Percentiles rank a stretch among this genome's conserved stretches.
These are phyloP conservation scores for Cubamyces lactineus DNA, from an alignment of 768 basidiomycete genomes.

Conservation along the genomic window DNA sequence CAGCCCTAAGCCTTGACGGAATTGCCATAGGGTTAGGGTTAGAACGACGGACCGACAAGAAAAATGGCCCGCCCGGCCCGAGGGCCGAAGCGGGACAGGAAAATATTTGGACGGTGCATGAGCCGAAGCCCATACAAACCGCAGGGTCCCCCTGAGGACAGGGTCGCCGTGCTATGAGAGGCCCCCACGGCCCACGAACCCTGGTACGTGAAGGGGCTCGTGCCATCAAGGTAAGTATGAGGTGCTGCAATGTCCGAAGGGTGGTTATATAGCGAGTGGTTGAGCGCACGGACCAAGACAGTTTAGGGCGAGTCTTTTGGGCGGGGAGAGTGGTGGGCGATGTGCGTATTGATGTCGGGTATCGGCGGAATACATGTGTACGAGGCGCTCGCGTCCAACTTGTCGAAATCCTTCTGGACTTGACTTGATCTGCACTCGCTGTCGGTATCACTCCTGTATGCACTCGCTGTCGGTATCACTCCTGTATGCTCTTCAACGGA, in stretches of 20 bases:
- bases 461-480: too few species aligned
- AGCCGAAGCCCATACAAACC: constrained; percentile 46
- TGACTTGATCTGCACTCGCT: too few species aligned
- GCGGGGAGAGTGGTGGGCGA: not conserved
- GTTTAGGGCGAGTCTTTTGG: constrained; percentile 6
- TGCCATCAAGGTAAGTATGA: constrained; percentile 32
- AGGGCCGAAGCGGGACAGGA: constrained; percentile 30
- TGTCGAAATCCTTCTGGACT: too few species aligned
- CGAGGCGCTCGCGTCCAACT: too few species aligned
- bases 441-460: too few species aligned
- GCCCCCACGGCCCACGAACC: constrained; percentile 27
- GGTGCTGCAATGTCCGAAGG: not conserved
- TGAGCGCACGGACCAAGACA: constrained; percentile 24
- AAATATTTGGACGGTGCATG: constrained; percentile 39
- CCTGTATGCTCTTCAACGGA: too few species aligned
- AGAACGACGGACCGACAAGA: constrained; percentile 9
- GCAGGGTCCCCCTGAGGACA: constrained; percentile 49
- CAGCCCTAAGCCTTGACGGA: too few species aligned
- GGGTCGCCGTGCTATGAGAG: constrained; percentile 48
- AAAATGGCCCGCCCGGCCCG: constrained; percentile 28
- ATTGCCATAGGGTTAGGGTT: constrained; percentile 28
- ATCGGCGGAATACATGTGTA: too few species aligned
- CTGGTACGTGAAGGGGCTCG: constrained; percentile 26
- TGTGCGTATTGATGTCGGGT: too few species aligned
- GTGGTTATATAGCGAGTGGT: constrained; percentile 2